Percentiles rank a stretch among this genome's conserved stretches.
These are phyloP conservation scores for Wolfiporia cocos DNA, from an alignment of 1,284 basidiomycete species.

Conservation along the genomic window DNA sequence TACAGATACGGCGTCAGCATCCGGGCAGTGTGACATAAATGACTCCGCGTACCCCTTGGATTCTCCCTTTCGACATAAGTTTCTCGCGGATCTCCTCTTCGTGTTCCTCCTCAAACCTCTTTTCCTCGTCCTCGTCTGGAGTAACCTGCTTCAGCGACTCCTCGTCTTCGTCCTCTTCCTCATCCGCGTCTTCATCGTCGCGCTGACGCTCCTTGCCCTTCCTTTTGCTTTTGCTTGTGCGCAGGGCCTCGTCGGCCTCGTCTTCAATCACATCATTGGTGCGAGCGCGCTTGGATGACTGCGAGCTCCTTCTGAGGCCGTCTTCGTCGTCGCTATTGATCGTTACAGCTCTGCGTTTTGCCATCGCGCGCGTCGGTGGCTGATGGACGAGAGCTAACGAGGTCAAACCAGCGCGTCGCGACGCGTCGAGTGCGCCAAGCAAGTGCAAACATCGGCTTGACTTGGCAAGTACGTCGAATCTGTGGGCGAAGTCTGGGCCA, in stretches of 20 bases:
- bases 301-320: constrained; percentile 20
- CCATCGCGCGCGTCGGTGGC: constrained; percentile 22
- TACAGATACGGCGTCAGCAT: not conserved
- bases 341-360: constrained; percentile 30
- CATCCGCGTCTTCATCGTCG: constrained; percentile 27
- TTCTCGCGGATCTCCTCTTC: constrained; percentile 48
- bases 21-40: not conserved
- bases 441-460: too few species aligned
- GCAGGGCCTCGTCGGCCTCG: constrained; percentile 21
- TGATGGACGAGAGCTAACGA: not conserved
- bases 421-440: constrained; percentile 14
- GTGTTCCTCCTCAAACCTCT: constrained; percentile 54
- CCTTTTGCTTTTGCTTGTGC: constrained; percentile 21
- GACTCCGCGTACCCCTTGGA: constrained; percentile 46
- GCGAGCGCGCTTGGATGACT: constrained; percentile 36
- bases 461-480: too few species aligned
- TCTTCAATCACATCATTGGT: constrained; percentile 33
- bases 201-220: constrained; percentile 29
- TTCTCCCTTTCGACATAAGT: constrained; percentile 46
- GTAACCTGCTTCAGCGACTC: constrained; percentile 27
- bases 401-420: constrained; percentile 15
- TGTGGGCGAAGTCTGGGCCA: too few species aligned
- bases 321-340: constrained; percentile 31
- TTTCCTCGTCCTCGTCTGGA: constrained; percentile 44
- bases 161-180: constrained; percentile 29